Base-by-base conservation (phyloP, 768 basidiomycete species). In the Hortiboletus flavorubellus region DNA sequence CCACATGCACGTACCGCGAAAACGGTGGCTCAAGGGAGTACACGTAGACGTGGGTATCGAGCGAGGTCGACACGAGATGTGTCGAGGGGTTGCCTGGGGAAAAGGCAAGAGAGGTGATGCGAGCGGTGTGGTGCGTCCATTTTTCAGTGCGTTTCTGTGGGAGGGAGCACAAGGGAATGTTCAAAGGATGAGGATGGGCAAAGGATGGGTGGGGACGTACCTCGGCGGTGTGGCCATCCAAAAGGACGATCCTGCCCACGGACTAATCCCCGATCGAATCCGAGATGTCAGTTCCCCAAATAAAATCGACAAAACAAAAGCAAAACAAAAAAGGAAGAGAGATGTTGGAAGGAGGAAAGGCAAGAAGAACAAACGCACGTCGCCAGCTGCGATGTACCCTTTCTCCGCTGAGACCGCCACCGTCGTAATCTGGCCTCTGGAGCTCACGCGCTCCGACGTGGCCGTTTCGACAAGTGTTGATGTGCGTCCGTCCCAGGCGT, bases 31-130 rank as follows among this genome's bases (percentile, higher is more conserved):
- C 74, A 31, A 92, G 83, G 59, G 86, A 85, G 85, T 91, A 98
- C 26, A 98, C 73, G 65, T 93, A 97, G 5, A 96, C 83, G 60
- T 93, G 83, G 31, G 94, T 95, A 68, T 98, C 96, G n/a, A 96
- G 78, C 18, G 93, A 91, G 11, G 88, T 93, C 5, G 93, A 93
- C 11, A 86, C 94, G 58, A 89, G 81, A 65, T 94, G 85, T 57
- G 78, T 78, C 43, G 54, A 14, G 7, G 81, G 61, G 8, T 89
- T 84, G 9, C 51, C 10, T 1, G 54, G 49, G 4, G 48, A 51
- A 53, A 71, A 71, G 2, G 67, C 56, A 10, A 98, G 78, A 10
- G 90, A 83, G 61, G 86, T 81, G 56, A 98, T 81, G 30, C 91
- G 85, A 1, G 84, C 91, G 9, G 86, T 78, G 73, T 98, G 96